Conservation (phyloP, 306 rosid species). For the Malus sieversii region DNA sequence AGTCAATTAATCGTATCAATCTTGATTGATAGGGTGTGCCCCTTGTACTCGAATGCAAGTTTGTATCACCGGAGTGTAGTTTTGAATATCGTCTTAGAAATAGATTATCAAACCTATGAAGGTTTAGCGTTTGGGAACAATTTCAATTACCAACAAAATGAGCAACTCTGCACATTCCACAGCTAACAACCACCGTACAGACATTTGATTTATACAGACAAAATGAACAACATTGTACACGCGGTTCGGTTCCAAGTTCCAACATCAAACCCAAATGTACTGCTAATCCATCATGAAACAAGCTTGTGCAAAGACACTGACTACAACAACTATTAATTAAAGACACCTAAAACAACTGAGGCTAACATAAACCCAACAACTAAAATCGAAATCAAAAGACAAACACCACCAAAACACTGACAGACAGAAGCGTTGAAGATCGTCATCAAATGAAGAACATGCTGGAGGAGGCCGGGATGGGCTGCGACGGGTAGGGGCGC, state of each 20-base stretch:
- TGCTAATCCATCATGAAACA: background rate
- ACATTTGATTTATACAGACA: background rate
- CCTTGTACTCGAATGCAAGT: no score
- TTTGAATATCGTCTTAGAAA: no score
- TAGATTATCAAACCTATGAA: no score
- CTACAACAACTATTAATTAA: background rate
- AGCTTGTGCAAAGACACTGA: background rate
- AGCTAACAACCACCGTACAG: background rate
- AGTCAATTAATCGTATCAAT: no score
- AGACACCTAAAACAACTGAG: background rate
- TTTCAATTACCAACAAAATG: no score
- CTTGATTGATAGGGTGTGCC: no score
- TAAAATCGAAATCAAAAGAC: background rate
- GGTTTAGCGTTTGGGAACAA: no score
- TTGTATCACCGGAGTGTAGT: no score
- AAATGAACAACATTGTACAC: background rate
- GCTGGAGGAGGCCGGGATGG: slow-evolving; percentile 45
- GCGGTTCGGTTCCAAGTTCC: background rate
- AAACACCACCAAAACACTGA: background rate
- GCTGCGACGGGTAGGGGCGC: slow-evolving; percentile 32
- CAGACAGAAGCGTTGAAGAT: background rate
- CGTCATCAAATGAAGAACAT: slow-evolving; percentile 41
- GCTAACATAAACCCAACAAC: background rate
- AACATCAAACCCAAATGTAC: background rate
- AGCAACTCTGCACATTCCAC: no score